Evolutionary conservation across 768 basidiomycete species (phyloP), one percentile per base, ranked within the genome.

Genomic region (Auricularia cornea): DNA sequence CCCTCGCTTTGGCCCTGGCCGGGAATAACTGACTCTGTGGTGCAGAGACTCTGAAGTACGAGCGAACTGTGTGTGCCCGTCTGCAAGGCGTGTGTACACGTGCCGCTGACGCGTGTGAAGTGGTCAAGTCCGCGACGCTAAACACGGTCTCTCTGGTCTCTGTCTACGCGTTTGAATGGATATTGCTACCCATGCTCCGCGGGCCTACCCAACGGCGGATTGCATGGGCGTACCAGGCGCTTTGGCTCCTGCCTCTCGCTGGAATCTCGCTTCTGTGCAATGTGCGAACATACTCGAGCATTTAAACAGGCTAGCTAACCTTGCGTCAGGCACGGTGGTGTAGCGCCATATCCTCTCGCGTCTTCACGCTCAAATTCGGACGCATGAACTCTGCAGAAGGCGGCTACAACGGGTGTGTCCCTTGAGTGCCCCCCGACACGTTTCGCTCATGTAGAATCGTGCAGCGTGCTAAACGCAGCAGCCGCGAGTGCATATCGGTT

Each of bases 201-300:
- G 80, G 82, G 67, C 80, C 82, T 23, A 81, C 83, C 61, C 61
- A 63, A 16, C 79, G 84, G 29, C 88, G 90, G 68, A 78, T 92
- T 12, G 85, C 87, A 11, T 86, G 84, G 83, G 84, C 90, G 66
- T 91, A 89, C 72, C 88, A 86, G 69, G 74, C 84, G 8, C 74
- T 94, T 41, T 94, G 92, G 91, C 74, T 94, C 3, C 74, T 89
- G 23, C 93, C 93, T 0, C 81, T 94, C 60, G 80, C 92, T 8
- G 86, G 86, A 1, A 74, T 76, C 29, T 91, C 92, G 12, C 81
- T 93, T 62, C 93, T 93, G 74, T 79, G 93, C 54, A 94, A 94
- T 67, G 93, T 92, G 68, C 70, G 87, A 77, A 30, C 32, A 16
- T 31, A 31, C 62, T 54, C n/a, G 6, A 32, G 30, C n/a, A 18